Evolutionary conservation across 1,139 yeast genomes (phyloP).

Genomic region (Yamadazyma jaroonii): DNA sequence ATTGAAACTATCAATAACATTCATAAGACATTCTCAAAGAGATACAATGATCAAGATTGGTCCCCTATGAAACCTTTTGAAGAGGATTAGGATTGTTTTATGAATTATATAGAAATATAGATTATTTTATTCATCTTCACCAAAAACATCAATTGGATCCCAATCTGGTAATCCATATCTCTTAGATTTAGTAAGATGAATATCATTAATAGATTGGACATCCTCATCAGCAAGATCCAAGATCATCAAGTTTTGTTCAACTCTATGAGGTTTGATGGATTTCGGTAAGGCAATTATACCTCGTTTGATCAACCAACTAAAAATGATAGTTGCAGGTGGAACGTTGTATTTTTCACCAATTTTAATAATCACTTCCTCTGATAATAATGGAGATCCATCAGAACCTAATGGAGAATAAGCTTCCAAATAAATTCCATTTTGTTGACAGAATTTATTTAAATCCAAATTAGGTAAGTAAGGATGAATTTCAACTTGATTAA

Average conservation of each 20-base stretch:
- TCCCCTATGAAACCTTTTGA: constrained; percentile 18
- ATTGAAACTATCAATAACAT: constrained; percentile 46
- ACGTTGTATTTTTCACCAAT: constrained; percentile 57
- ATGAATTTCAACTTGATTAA: constrained; percentile 73
- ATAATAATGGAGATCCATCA: constrained; percentile 59
- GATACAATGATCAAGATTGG: constrained; percentile 48
- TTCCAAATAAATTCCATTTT: constrained; percentile 58
- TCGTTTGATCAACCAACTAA: constrained; percentile 71
- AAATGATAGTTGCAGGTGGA: constrained; percentile 58
- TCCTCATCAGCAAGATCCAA: constrained; percentile 55
- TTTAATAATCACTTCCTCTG: constrained; percentile 43
- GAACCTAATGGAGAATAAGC: constrained; percentile 84
- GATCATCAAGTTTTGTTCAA: constrained; percentile 53
- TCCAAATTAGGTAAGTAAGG: constrained; percentile 72
- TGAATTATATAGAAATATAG: no score
- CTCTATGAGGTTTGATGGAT: constrained; percentile 60
- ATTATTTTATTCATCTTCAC: constrained; percentile 8
- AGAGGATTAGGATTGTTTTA: constrained; percentile 6
- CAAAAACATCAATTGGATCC: constrained; percentile 22
- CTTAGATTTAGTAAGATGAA: constrained; percentile 44
- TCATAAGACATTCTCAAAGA: constrained; percentile 42
- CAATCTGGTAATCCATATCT: constrained; percentile 48
- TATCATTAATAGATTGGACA: constrained; percentile 42
- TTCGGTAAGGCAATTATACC: constrained; percentile 73
- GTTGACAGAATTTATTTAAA: constrained; percentile 50